Conservation (phyloP, 257 asterid genomes). For the Solanum pimpinellifolium region DNA sequence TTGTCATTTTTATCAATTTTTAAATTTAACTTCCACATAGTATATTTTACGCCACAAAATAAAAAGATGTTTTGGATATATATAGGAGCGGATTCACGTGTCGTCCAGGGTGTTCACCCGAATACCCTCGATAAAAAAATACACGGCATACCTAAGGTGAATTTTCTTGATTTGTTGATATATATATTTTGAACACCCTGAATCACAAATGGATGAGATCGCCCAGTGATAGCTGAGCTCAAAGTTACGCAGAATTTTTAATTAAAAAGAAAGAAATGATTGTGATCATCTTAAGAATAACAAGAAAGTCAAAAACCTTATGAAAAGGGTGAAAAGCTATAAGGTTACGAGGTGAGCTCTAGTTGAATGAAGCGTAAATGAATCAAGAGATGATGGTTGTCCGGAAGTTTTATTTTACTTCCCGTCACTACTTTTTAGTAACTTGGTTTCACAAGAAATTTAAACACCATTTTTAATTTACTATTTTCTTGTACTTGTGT, state of each 20-base stretch:
- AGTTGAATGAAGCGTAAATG: not conserved
- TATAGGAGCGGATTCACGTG: no score
- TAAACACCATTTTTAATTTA: not conserved
- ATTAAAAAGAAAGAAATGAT: no score
- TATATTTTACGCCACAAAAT: not conserved
- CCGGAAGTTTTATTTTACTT: not conserved
- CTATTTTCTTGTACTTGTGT: not conserved
- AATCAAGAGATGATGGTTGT: not conserved
- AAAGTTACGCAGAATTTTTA: no score
- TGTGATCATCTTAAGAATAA: no score
- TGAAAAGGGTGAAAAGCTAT: constrained; percentile 27
- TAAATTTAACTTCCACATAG: not conserved
- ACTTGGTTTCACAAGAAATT: not conserved
- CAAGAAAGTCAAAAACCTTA: no score
- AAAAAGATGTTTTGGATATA: not conserved
- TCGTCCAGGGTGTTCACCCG: no score
- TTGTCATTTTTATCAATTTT: not conserved
- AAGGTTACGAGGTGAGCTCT: constrained; percentile 33
- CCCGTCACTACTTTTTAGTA: not conserved
- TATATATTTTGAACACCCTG: no score
- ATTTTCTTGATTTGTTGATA: no score
- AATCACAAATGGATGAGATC: no score
- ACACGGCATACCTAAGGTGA: no score
- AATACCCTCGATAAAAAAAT: no score
- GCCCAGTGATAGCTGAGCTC: no score